Evolutionary conservation across 306 rosid genomes (phyloP).

Genomic region (Cucumis cinereus): DNA sequence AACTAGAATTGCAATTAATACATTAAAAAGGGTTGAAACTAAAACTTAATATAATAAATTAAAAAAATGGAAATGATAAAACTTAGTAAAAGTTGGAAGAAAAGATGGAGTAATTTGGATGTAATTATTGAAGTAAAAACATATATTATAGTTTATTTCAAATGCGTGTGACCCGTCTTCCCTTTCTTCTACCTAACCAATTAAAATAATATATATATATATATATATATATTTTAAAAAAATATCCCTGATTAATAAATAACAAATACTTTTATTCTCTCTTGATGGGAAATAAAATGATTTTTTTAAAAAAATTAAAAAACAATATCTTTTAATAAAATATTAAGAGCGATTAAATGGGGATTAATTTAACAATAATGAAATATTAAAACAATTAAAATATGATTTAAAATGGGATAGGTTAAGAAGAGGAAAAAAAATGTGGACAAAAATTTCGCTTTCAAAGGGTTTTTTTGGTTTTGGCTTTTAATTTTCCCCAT

Average conservation of each 20-base stretch:
- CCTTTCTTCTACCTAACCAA: neutral
- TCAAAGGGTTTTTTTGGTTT: neutral
- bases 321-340: neutral
- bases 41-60: no score
- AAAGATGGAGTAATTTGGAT: neutral
- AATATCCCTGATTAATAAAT: neutral
- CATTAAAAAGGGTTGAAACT: no score
- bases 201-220: neutral
- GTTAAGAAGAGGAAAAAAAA: neutral
- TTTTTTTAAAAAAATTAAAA: no score
- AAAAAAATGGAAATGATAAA: no score
- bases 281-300: neutral
- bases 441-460: neutral
- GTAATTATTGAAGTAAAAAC: neutral
- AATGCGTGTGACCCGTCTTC: neutral
- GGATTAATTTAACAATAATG: neutral
- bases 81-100: no score
- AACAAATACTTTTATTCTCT: neutral
- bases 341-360: neutral
- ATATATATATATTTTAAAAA: neutral
- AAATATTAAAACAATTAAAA: neutral
- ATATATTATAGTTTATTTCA: neutral
- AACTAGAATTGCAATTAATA: no score
- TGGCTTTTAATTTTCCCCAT: neutral
- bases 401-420: neutral